Percentiles rank a stretch among this genome's conserved stretches.
Evolutionary conservation across 305 asterid genomes (phyloP).

Genomic region (Fraxinus floribunda): DNA sequence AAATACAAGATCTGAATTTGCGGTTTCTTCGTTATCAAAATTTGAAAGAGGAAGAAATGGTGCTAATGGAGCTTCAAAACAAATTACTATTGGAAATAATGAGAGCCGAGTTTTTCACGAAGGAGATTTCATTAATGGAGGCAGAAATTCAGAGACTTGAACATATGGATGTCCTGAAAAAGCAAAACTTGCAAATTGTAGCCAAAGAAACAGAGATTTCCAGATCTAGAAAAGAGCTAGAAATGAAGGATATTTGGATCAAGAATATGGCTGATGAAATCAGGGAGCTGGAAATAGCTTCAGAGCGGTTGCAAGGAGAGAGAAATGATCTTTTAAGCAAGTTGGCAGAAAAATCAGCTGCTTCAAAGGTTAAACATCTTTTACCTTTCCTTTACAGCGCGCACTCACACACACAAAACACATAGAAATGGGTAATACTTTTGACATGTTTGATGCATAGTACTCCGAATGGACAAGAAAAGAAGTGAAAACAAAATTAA

Average conservation of each 20-base stretch:
- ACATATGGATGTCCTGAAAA: constrained; percentile 28
- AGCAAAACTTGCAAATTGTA: constrained; percentile 32
- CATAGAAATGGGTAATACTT: neutral
- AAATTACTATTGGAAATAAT: constrained; percentile 42
- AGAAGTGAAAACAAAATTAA: neutral
- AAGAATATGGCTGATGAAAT: constrained; percentile 42
- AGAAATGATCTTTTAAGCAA: constrained; percentile 24
- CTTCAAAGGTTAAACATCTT: constrained; percentile 36
- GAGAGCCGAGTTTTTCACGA: constrained; percentile 34
- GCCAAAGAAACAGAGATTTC: constrained; percentile 39
- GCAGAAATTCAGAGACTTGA: constrained; percentile 42
- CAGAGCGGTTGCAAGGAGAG: constrained; percentile 35
- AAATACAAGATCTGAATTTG: constrained; percentile 36
- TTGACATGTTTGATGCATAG: neutral
- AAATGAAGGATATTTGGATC: constrained; percentile 27
- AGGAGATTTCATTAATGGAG: constrained; percentile 35
- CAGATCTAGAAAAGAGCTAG: constrained; percentile 31
- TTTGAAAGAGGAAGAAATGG: constrained; percentile 45
- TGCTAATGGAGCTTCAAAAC: constrained; percentile 42
- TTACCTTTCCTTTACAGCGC: neutral
- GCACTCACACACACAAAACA: neutral
- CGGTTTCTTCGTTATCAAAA: constrained; percentile 39
- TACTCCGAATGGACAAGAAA: neutral
- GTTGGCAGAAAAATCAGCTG: constrained; percentile 33
- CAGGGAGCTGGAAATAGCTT: constrained; percentile 30